Conservation (phyloP, 1,139 yeast species). For the Zygosaccharomyces pseudobailii region DNA sequence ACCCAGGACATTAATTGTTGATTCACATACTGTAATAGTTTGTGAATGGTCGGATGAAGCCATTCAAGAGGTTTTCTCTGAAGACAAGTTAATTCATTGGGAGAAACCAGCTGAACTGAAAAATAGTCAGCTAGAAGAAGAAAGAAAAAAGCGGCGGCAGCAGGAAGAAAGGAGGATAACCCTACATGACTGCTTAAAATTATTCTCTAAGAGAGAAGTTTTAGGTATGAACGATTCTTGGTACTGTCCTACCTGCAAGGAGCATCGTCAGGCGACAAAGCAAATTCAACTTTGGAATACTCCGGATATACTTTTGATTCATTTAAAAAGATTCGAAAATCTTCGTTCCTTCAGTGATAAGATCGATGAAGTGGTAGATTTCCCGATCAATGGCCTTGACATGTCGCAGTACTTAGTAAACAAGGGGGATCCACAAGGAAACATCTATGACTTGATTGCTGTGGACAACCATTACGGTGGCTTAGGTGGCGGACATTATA, state of each 20-base stretch:
- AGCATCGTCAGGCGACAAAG: constrained; percentile 86
- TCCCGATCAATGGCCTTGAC: constrained; percentile 82
- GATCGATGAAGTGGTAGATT: constrained; percentile 76
- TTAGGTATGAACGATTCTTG: constrained; percentile 87
- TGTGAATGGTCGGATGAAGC: constrained; percentile 64
- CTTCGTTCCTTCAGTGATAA: constrained; percentile 85
- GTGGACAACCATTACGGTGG: constrained; percentile 97
- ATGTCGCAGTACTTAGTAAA: constrained; percentile 53
- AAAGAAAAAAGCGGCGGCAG: constrained; percentile 38
- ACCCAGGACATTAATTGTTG: constrained; percentile 13
- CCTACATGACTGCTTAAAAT: constrained; percentile 66
- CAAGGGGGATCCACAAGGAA: constrained; percentile 36
- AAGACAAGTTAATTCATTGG: constrained; percentile 50
- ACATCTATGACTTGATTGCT: constrained; percentile 77
- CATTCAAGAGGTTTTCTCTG: constrained; percentile 49
- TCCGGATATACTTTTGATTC: constrained; percentile 86
- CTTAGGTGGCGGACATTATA: constrained; percentile 95
- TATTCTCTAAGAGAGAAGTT: constrained; percentile 79
- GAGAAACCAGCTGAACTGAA: constrained; percentile 44
- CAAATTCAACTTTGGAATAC: constrained; percentile 87
- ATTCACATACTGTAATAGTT: constrained; percentile 48
- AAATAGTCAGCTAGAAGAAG: constrained; percentile 50
- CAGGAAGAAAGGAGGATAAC: constrained; percentile 50
- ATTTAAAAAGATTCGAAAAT: constrained; percentile 84
- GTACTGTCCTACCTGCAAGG: constrained; percentile 90